Evolutionary conservation across 2,329 filamentous ascomycete species (phyloP), one percentile per base, ranked within the genome.

Genomic region (Ceratocystiopsis brevicomis): DNA sequence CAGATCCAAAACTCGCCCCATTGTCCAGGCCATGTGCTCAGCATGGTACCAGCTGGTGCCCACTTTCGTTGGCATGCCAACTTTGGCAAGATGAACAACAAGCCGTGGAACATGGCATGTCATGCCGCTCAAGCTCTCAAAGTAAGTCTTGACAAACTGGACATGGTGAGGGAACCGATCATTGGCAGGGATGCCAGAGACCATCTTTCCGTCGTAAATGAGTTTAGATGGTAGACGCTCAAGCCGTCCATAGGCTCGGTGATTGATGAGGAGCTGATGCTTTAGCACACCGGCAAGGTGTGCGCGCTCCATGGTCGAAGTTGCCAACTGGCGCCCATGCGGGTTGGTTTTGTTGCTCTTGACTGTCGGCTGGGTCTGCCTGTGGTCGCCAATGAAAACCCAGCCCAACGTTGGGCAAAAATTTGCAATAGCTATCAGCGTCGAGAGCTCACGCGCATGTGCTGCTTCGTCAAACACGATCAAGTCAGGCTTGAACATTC

Each of bases 401-500:
- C 64, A 68, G 25, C 49, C 50, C 0, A 56, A 59, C 3, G 57
- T 47, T 0, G 65, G 64, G 3, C 57, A 54, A 39, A 61, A 67
- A 25, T 58, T 61, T 0, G 64, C 63, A 17, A 68, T 52, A 0
- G 65, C 56, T 1, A 68, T 66, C 16, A 68, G 49, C 0, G 61
- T 62, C 0, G 65, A 66, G 0, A 67, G 52, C 48, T 68, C 65
- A 15, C 65, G 53, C 0, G 63, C 62, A 38, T 68, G 65, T 0
- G 64, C 61, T 0, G 63, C 61, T 56, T 92, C 84, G 38, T 87
- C 85, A 49, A 92, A 82, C 54, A 93, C 87, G 0, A 90, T 74
- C 49, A 93, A 77, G 51, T 90, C 81, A 0, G 85, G 83, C 49
- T 81, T 78, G 32, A 86, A 84, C 8, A 85, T 53, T 2, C 53